Evolutionary conservation across 768 basidiomycete genomes (phyloP), one percentile per base, ranked within the genome.

Genomic region (Hericium rajendrae): DNA sequence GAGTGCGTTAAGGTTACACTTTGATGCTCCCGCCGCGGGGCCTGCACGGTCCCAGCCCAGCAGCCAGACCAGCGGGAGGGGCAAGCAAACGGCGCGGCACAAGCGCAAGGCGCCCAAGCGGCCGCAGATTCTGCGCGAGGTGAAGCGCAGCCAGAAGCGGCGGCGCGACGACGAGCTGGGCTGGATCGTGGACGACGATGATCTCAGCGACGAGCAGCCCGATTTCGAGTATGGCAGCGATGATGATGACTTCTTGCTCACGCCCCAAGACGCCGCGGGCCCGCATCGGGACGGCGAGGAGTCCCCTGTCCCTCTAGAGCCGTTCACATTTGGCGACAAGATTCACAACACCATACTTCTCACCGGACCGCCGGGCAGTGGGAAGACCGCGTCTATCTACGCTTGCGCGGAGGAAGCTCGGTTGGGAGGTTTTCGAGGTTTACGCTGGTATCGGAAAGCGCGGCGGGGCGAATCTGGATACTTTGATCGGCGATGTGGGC

Each of bases 371-470:
- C 71, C 79, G 37, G 95, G 94, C 11, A 77, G 77, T 54, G 97
- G 97, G 37, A 99, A 99, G 73, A 94, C 93, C 5, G 85, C 91
- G 1, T 81, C 91, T 20, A 87, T 97, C 2, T 94, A 97, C 70
- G 94, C 95, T 0, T 94, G 93, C 66, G 92, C 94, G 4, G 82
- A 85, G 55, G 95, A 99, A 99, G 71, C 76, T 99, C 38, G 91
- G 86, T 13, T 99, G 91, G 91, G 91, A 94, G 52, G 83, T 98
- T 12, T 97, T 97, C 66, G 97, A 99, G 69, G 93, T 98, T 12
- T 88, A 94, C 71, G 91, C 97, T 24, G 97, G 97, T 2, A 85
- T 94, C 53, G 94, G 94, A n/a, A 88, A 82, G 65, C 82, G 97
- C 38, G 88, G 82, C 59, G 90, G 88, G 6, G 75, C 83, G 24